Conservation (phyloP, 23 red algal genomes). For the Gracilaria caudata region DNA sequence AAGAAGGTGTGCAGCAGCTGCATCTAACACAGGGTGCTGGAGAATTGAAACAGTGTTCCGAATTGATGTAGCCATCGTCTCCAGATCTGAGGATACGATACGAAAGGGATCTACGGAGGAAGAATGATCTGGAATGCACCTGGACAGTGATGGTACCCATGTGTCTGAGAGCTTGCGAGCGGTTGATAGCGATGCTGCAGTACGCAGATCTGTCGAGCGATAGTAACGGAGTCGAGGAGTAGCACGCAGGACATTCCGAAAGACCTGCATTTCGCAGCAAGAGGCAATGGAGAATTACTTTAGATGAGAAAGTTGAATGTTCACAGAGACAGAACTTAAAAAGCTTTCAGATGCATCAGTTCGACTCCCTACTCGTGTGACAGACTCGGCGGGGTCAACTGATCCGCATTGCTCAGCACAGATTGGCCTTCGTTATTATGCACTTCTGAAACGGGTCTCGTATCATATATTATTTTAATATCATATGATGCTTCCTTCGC, state of each 20-base stretch:
- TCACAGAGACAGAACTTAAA: background rate
- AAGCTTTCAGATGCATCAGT: background rate
- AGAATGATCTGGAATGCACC: slow-evolving; percentile 54
- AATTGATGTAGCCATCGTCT: slow-evolving; percentile 48
- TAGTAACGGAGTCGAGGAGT: background rate
- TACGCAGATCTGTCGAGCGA: background rate
- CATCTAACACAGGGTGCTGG: slow-evolving; percentile 79
- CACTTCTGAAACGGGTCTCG: background rate
- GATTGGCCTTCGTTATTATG: background rate
- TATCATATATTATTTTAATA: background rate
- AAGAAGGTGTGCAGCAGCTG: slow-evolving; percentile 90
- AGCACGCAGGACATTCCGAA: slow-evolving; percentile 13
- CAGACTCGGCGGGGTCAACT: background rate
- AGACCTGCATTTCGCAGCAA: slow-evolving; percentile 7
- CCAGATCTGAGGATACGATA: slow-evolving; percentile 64
- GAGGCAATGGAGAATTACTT: background rate
- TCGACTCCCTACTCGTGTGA: background rate
- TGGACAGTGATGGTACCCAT: slow-evolving; percentile 50
- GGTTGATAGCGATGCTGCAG: background rate
- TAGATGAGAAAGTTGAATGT: background rate
- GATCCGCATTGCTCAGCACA: background rate
- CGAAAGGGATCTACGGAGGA: slow-evolving; percentile 69
- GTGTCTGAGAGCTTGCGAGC: background rate
- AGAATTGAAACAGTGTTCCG: slow-evolving; percentile 67
- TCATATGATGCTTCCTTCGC: too few relatives aligned